phyloP scores from a whole-genome alignment of 169 alveolate genomes.

The Theileria sp. region DNA sequence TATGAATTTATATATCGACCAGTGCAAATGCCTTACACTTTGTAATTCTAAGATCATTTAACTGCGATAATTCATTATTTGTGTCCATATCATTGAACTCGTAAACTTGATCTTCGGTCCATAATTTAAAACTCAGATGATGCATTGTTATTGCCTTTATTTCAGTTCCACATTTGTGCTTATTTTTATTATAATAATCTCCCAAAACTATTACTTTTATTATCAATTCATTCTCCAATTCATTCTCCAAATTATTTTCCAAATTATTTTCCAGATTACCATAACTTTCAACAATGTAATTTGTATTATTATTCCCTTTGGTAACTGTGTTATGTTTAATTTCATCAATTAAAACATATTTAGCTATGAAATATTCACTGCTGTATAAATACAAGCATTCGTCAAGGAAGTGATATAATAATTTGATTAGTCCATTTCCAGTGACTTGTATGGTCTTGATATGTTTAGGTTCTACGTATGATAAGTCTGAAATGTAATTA shows the following conservation, averaged over 20 bases:
- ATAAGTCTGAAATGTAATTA: conserved; percentile 66
- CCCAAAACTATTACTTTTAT: conserved; percentile 60
- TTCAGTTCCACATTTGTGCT: conserved; percentile 72
- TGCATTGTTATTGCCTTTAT: conserved; percentile 76
- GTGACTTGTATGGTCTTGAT: conserved; percentile 19
- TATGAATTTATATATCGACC: conserved; percentile 14
- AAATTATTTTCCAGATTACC: not conserved
- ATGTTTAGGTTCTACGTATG: conserved; percentile 38
- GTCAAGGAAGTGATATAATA: conserved; percentile 58
- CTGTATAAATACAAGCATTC: conserved; percentile 71
- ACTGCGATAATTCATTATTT: not conserved
- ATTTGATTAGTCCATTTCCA: conserved; percentile 36
- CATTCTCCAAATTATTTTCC: conserved; percentile 8
- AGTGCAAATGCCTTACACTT: conserved; percentile 23
- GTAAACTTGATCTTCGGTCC: conserved; percentile 1
- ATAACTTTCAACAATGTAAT: too few species aligned
- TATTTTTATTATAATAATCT: conserved; percentile 40
- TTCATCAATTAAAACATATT: conserved; percentile 9
- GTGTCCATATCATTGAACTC: not conserved
- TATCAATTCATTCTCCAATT: conserved; percentile 25
- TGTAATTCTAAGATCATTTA: not conserved
- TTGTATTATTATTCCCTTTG: too few species aligned
- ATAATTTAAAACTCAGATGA: conserved; percentile 37
- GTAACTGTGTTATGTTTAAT: too few species aligned
- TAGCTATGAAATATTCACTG: conserved; percentile 68